phyloP scores from a whole-genome alignment of 768 basidiomycete species.

The Lactarius deliciosus region DNA sequence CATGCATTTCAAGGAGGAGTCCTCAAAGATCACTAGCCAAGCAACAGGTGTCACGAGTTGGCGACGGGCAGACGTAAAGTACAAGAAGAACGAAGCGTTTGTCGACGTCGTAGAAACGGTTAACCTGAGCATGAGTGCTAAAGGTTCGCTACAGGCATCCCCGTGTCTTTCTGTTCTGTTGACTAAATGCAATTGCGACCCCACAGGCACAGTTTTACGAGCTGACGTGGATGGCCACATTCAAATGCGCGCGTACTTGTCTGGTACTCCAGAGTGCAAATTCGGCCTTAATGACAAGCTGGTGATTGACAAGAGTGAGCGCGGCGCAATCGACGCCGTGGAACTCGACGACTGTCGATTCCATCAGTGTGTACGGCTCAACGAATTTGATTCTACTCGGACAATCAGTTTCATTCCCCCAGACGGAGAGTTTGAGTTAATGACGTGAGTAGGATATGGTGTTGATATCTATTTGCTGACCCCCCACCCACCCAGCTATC shows the following conservation, averaged over 20 bases:
- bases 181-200: neutral
- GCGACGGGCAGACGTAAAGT: constrained; percentile 94
- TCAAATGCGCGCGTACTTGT: constrained; percentile 95
- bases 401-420: constrained; percentile 98
- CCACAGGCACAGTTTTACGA: constrained; percentile 78
- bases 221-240: constrained; percentile 98
- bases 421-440: constrained; percentile 98
- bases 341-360: constrained; percentile 98
- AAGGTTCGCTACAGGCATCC: constrained; percentile 53
- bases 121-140: constrained; percentile 95
- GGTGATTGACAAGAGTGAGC: constrained; percentile 83
- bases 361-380: constrained; percentile 95
- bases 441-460: constrained; percentile 60
- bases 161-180: neutral
- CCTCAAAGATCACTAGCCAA: constrained; percentile 94
- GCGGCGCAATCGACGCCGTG: constrained; percentile 69
- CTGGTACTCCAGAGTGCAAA: constrained; percentile 97
- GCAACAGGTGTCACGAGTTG: constrained; percentile 97
- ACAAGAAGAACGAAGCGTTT: constrained; percentile 99
- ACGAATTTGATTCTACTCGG: constrained; percentile 90
- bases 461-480: constrained; percentile 7
- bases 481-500: constrained; percentile 61
- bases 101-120: constrained; percentile 99
- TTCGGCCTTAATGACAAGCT: constrained; percentile 99
- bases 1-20: constrained; percentile 75